phyloP scores from a whole-genome alignment of 148 eudicot genomes.

The Hydrangea macrophylla region DNA sequence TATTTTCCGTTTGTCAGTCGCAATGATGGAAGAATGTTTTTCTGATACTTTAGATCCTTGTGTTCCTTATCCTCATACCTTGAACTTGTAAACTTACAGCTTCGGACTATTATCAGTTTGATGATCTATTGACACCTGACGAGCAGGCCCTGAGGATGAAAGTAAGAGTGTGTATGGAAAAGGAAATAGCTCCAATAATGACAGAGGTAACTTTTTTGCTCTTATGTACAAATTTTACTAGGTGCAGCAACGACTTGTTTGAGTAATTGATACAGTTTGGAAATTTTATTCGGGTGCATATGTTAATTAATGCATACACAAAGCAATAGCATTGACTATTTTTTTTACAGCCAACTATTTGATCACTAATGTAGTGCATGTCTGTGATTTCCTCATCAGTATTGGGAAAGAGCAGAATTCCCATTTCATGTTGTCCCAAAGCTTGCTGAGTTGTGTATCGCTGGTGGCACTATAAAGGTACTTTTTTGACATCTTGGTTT shows the following conservation, averaged over 20 bases:
- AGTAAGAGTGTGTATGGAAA: constrained; percentile 84
- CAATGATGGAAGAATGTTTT: neutral
- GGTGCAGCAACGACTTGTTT: neutral
- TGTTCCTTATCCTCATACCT: neutral
- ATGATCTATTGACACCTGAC: constrained; percentile 72
- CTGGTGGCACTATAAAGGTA: constrained; percentile 95
- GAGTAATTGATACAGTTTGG: neutral
- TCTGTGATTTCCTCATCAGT: constrained; percentile 34
- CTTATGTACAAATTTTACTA: neutral
- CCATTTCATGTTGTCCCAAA: constrained; percentile 89
- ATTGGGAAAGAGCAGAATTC: constrained; percentile 97
- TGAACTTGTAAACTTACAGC: constrained; percentile 43
- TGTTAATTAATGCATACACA: neutral
- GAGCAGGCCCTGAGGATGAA: constrained; percentile 60
- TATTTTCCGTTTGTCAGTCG: no score
- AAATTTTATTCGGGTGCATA: neutral
- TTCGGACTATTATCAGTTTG: constrained; percentile 83
- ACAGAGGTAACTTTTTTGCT: constrained; percentile 49
- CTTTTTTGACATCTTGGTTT: constrained; percentile 5
- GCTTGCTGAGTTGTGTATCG: constrained; percentile 61
- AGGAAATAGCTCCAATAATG: constrained; percentile 86
- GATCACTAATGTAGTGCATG: neutral
- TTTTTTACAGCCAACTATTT: neutral
- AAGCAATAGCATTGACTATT: neutral
- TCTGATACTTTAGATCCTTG: neutral